Conservation (phyloP, 2,329 filamentous ascomycete species). For the Verticillium tricorpus region DNA sequence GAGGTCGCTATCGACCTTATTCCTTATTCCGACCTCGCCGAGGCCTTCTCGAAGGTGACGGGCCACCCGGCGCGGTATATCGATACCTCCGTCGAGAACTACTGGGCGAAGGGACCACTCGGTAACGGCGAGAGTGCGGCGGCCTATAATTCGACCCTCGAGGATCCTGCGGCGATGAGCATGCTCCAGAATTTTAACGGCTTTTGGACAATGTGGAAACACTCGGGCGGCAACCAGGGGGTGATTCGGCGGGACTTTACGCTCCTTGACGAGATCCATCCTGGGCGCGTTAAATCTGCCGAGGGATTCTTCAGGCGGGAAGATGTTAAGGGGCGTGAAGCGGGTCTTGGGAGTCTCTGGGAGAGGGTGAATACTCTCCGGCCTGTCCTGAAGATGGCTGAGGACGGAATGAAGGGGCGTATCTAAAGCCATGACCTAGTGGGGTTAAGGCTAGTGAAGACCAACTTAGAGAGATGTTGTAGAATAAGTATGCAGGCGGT, state of each 20-base stretch:
- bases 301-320: conserved; percentile 43
- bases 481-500: too few relatives aligned
- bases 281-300: conserved; percentile 38
- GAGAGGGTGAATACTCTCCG: conserved; percentile 27
- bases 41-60: conserved; percentile 36
- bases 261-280: conserved; percentile 47
- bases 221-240: conserved; percentile 33
- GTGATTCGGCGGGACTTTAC: conserved; percentile 40
- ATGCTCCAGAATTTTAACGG: conserved; percentile 40
- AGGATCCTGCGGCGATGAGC: conserved; percentile 25
- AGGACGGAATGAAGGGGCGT: background rate
- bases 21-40: conserved; percentile 32
- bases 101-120: conserved; percentile 19
- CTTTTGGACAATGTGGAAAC: conserved; percentile 43
- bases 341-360: conserved; percentile 24
- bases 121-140: conserved; percentile 18
- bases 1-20: conserved; percentile 37
- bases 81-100: conserved; percentile 28
- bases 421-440: background rate
- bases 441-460: too few relatives aligned
- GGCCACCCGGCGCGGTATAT: conserved; percentile 35
- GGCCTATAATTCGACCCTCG: conserved; percentile 28
- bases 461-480: too few relatives aligned
- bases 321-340: conserved; percentile 24
- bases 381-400: background rate